Base-by-base conservation (phyloP, 352 stramenopile species). In the Phytophthora colocasiae region DNA sequence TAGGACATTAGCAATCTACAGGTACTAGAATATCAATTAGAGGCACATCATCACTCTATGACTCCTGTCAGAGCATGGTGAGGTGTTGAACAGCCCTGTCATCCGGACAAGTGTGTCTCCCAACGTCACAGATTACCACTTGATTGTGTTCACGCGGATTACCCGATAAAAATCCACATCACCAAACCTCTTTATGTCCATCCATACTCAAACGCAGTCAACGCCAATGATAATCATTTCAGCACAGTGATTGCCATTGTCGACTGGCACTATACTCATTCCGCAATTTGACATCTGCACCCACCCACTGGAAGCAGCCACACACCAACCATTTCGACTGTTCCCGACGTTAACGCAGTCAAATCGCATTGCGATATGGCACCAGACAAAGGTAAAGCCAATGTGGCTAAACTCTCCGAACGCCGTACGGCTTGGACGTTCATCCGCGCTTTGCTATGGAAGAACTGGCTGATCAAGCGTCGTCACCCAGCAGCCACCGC, bases 391-490 rank as follows among this genome's bases (percentile, higher is more conserved):
- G 45, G 27, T 51, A 69, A 56, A 36, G 19, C 7, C 39, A 29
- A n/a, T 22, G 47, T 41, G 34, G 19, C 41, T 31, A 62, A 54
- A 31, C 66, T 73, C 6, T 57, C 66, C 27, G 38, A 69, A 38
- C 53, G 59, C 5, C 63, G 68, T 47, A 65, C 63, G 6, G 34
- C 68, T 11, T 72, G 70, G 59, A 70, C 49, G 15, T 80, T 73
- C 62, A 40, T 81, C 48, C 62, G 66, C n/a, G 75, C 79, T 38
- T 51, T 91, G 57, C 63, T 91, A 31, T 85, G 78, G 69, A 93
- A 93, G 63, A 91, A 90, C 70, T 81, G 66, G 70, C 43, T 87
- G 29, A 71, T 90, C 39, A 93, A 91, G 70, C 64, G 68, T 29
- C 77, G 80, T 19, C 81, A 91, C 43, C 65, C 52, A 22, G 29